These are phyloP conservation scores for Citropsis articulata DNA, from an alignment of 345 rosid genomes.

Conservation along the genomic window DNA sequence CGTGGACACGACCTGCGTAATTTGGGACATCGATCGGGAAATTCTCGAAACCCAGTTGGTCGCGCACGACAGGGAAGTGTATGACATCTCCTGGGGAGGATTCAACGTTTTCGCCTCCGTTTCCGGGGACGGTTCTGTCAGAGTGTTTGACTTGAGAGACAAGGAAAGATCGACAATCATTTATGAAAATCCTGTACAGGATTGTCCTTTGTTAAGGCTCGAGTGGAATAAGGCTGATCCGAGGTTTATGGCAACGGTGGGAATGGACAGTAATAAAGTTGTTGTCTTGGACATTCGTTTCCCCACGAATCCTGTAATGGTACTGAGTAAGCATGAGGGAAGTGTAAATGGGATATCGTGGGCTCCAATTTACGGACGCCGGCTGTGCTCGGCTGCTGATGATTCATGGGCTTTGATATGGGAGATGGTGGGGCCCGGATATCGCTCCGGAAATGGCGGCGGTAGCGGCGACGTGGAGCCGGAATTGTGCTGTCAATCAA, in stretches of 20 bases:
- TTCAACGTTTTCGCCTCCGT: slow-evolving; percentile 51
- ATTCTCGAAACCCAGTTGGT: slow-evolving; percentile 43
- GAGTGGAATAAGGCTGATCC: slow-evolving; percentile 69
- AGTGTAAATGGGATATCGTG: slow-evolving; percentile 54
- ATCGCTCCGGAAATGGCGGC: not conserved
- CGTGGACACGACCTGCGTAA: slow-evolving; percentile 47
- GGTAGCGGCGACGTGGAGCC: slow-evolving; percentile 28
- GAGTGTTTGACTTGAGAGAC: slow-evolving; percentile 57
- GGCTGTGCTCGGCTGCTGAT: slow-evolving; percentile 49
- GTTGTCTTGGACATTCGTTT: slow-evolving; percentile 55
- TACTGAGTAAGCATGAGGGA: slow-evolving; percentile 36
- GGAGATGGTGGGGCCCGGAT: slow-evolving; percentile 26
- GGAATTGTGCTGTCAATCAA: slow-evolving; percentile 43
- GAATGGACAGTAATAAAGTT: slow-evolving; percentile 47
- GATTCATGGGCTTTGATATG: slow-evolving; percentile 54
- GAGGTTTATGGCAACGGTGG: slow-evolving; percentile 44
- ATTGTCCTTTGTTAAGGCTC: slow-evolving; percentile 39
- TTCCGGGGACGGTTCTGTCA: slow-evolving; percentile 58
- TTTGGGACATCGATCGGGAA: slow-evolving; percentile 57
- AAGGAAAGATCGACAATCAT: slow-evolving; percentile 61
- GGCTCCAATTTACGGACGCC: slow-evolving; percentile 38
- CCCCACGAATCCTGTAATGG: slow-evolving; percentile 48
- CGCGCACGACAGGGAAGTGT: slow-evolving; percentile 65
- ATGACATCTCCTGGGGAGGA: slow-evolving; percentile 61
- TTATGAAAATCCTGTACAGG: slow-evolving; percentile 41